phyloP scores from a whole-genome alignment of 2,329 filamentous ascomycete genomes.

The Fusarium sp. region DNA sequence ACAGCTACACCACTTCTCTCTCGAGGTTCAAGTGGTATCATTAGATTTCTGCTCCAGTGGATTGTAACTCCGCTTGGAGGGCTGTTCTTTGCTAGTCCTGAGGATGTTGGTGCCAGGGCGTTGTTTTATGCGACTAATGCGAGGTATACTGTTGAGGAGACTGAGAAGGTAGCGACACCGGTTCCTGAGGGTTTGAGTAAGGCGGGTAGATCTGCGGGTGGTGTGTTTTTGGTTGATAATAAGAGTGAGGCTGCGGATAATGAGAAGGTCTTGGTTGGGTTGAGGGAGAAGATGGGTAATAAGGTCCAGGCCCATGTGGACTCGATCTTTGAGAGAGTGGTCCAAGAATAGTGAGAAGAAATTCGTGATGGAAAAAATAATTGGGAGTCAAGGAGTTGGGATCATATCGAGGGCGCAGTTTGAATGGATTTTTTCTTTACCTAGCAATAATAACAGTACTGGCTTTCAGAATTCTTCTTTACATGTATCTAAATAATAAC shows the following conservation, averaged over 20 bases:
- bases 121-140: constrained; percentile 40
- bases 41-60: constrained; percentile 18
- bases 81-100: constrained; percentile 11
- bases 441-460: neutral
- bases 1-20: constrained; percentile 36
- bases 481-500: fast-evolving
- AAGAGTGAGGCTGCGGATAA: constrained; percentile 29
- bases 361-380: fast-evolving
- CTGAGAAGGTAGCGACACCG: neutral
- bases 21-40: constrained; percentile 34
- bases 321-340: neutral
- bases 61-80: constrained; percentile 25
- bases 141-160: constrained; percentile 19
- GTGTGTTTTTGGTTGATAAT: constrained; percentile 19
- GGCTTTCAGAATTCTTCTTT: fast-evolving
- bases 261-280: constrained; percentile 19
- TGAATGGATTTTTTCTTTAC: fast-evolving
- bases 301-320: constrained; percentile 10
- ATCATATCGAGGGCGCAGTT: fast-evolving
- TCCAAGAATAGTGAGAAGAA: neutral
- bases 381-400: neutral
- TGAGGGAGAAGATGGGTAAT: neutral
- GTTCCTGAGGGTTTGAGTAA: neutral
- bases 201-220: neutral
- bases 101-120: constrained; percentile 33